A percentile compares a stretch with the other conserved stretches of the same genome.
phyloP scores from a whole-genome alignment of 495 filamentous ascomycete species.

The Aspergillus sclerotioniger region DNA sequence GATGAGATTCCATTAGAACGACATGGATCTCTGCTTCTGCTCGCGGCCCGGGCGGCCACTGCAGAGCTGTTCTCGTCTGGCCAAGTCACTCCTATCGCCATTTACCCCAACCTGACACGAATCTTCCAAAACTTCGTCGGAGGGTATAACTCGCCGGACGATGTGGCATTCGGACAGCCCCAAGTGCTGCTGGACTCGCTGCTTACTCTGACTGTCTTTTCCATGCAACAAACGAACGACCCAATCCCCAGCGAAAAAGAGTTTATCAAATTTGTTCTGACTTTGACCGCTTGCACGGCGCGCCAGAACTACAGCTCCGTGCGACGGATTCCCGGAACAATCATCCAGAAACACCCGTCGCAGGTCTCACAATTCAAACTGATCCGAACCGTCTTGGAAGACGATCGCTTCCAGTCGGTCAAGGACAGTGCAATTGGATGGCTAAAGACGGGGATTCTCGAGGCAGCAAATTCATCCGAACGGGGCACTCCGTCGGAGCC shows the following conservation, averaged over 20 bases:
- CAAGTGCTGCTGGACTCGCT: conserved; percentile 43
- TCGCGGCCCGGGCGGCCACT: conserved; percentile 50
- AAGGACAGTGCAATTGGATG: conserved; percentile 82
- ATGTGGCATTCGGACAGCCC: conserved; percentile 41
- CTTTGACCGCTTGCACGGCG: conserved; percentile 65
- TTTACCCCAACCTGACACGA: conserved; percentile 64
- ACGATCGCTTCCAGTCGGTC: conserved; percentile 67
- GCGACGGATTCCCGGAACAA: conserved; percentile 65
- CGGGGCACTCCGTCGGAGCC: conserved; percentile 3
- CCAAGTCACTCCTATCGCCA: conserved; percentile 36
- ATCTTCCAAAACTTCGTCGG: conserved; percentile 62
- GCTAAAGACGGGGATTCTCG: conserved; percentile 80
- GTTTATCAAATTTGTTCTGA: conserved; percentile 50
- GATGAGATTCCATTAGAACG: conserved; percentile 74
- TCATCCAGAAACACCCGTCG: conserved; percentile 76
- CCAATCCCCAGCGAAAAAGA: conserved; percentile 29
- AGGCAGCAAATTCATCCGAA: conserved; percentile 30
- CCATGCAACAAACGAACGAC: conserved; percentile 25
- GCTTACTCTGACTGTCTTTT: conserved; percentile 33
- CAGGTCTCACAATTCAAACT: conserved; percentile 68
- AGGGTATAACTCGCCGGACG: conserved; percentile 40
- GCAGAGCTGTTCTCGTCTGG: conserved; percentile 34
- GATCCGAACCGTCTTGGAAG: conserved; percentile 75
- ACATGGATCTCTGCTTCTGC: conserved; percentile 62
- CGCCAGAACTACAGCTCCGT: conserved; percentile 67